Evolutionary conservation across 2,329 filamentous ascomycete genomes (phyloP), one percentile per base, ranked within the genome.

Genomic region (Pseudogymnoascus sp.): DNA sequence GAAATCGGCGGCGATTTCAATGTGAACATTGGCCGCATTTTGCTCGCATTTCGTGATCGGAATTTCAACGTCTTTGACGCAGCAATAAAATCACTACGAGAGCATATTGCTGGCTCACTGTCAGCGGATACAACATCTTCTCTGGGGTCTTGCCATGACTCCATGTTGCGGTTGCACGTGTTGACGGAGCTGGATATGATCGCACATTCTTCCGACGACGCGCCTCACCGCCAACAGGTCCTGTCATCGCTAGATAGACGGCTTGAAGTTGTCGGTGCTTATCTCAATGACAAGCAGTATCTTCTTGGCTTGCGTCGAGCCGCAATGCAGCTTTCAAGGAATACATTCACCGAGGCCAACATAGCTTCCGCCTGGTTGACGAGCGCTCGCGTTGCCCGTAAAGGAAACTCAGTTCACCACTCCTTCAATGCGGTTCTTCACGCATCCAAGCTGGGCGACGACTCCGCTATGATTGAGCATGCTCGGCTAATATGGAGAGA

Each of bases 361-460:
- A 85, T 95, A 65, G 93, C 92, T 2, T 83, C 87, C 0, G 79
- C 90, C 8, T 99, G 93, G 93, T 77, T 97, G 2, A 85, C 86
- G 1, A 96, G 88, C 67, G 91, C 93, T 41, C 85, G 88, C 64
- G 80, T 99, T 30, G 91, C 93, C 16, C 84, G 94, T 62, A 97
- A 97, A 75, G 84, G 88, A 6, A 89, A 89, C 64, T 88, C 89
- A 14, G 87, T 87, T 60, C 87, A 91, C 60, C 91, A 93, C 67
- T 95, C 94, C 0, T 96, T 97, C 76, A 94, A 95, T 71, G 91
- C 93, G 12, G 91, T 97, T 22, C 80, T 97, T 2, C 91, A 94
- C 74, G 94, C 95, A 9, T 88, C 89, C 20, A 84, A 88, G 63
- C 81, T 96, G 9, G 90, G 90, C 18, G 91, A 96, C 66, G 86